Percentiles rank a stretch among this genome's conserved stretches.
Evolutionary conservation across 805 yeast genomes (phyloP).

Genomic region (Kluyveromyces lactis): DNA sequence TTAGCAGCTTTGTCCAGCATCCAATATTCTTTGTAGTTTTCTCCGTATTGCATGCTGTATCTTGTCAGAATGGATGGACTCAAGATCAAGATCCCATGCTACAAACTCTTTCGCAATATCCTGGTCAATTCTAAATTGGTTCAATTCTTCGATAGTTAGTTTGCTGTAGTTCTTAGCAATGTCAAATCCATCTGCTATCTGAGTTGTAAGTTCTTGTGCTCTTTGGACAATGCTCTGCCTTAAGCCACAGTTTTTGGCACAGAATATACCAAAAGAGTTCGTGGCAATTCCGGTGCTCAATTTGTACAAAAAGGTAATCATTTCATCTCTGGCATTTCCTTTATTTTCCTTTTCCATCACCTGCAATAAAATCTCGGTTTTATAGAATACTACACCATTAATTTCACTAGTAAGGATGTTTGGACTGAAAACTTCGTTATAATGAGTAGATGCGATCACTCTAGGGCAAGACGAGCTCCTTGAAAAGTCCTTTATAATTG

Average conservation of each 20-base stretch:
- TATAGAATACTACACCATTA: conserved; percentile 25
- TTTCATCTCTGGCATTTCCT: conserved; percentile 5
- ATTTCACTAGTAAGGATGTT: conserved; percentile 14
- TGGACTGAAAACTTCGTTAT: conserved; percentile 32
- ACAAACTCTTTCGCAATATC: conserved; percentile 19
- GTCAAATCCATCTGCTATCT: conserved; percentile 14
- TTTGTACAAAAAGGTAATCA: conserved; percentile 29
- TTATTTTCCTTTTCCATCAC: conserved; percentile 1
- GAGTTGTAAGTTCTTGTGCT: conserved; percentile 24
- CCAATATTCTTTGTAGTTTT: too few species aligned
- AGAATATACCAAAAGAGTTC: conserved; percentile 33
- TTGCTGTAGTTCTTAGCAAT: conserved; percentile 13
- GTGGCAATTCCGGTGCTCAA: conserved; percentile 27
- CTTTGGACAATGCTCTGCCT: conserved; percentile 23
- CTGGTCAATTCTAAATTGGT: conserved; percentile 12
- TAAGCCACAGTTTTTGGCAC: conserved; percentile 35
- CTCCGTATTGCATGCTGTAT: too few species aligned
- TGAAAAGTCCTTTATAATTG: conserved; percentile 26
- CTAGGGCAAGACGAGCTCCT: conserved; percentile 16
- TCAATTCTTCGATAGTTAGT: conserved; percentile 13
- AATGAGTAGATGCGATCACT: conserved; percentile 36
- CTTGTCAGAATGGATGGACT: conserved; percentile 1
- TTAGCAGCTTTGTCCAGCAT: too few species aligned
- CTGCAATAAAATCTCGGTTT: conserved; percentile 28
- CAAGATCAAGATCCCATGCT: conserved; percentile 24